Evolutionary conservation across 2,329 filamentous ascomycete species (phyloP), one percentile per base, ranked within the genome.

Genomic region (Geosmithia morbida): DNA sequence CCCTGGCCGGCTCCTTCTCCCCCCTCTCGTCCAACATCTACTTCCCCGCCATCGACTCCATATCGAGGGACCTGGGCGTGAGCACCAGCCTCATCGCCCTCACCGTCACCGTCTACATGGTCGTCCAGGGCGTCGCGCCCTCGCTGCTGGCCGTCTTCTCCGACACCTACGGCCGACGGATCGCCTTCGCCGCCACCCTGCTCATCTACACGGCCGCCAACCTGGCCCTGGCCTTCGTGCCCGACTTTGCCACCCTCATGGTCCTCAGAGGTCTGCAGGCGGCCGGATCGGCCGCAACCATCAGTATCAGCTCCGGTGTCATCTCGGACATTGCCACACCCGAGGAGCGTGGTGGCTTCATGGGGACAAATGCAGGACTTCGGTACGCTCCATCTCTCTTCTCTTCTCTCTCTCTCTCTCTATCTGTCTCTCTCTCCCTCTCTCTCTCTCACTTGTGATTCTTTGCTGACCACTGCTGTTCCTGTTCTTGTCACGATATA

Each of bases 111-210:
- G 60, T 61, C 0, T 67, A 66, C 49, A 58, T 66, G 55, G 59
- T 72, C 30, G 61, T 71, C 14, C 68, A 70, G 54, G 69, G 63
- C 6, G 53, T 72, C 8, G 61, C 65, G 0, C 69, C 69, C 1
- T 59, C 60, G 8, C 56, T 70, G 26, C 59, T 66, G 17, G 69
- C 65, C 7, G 61, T 60, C n/a, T 58, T 70, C 14, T 62, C 67
- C 0, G 69, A 71, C 46, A 49, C 41, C 2, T 48, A 48, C 13
- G 51, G 51, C 16, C 50, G 50, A 3, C 50, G 51, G 11, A 43
- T 50, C 13, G 44, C 48, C 6, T 52, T 51, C 19, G 45, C 46
- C n/a, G 18, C 49, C 4, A 43, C 33, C 11, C 47, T 53, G 16
- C 11, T 19, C 40, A 30, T 52, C 5, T 53, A 53, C 29, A 43